A percentile compares a stretch with the other conserved stretches of the same genome.
phyloP scores from a whole-genome alignment of 2,329 filamentous ascomycete genomes.

The Arthrinium puccinioides region DNA sequence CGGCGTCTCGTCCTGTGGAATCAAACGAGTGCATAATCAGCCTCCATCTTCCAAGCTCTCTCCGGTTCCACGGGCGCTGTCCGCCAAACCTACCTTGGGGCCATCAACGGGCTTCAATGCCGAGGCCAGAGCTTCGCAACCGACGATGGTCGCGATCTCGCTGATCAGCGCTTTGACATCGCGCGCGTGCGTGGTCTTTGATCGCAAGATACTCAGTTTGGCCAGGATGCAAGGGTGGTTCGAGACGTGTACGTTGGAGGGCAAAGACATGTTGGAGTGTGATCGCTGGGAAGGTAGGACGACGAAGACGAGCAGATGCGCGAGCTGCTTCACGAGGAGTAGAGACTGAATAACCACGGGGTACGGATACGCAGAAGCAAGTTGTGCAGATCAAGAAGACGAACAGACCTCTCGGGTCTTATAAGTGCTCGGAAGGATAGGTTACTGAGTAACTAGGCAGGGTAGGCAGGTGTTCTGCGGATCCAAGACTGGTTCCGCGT shows the following conservation, averaged over 20 bases:
- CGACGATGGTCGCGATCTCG: constrained; percentile 78
- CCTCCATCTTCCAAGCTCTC: not conserved
- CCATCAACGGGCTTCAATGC: constrained; percentile 50
- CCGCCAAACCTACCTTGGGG: constrained; percentile 61
- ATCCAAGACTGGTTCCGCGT: too few species aligned
- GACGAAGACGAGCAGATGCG: too few species aligned
- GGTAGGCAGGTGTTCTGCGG: too few species aligned
- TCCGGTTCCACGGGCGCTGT: not conserved
- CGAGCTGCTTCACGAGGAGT: too few species aligned
- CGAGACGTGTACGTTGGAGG: constrained; percentile 68
- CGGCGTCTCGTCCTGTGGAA: constrained; percentile 62
- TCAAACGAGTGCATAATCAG: not conserved
- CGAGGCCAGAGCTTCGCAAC: constrained; percentile 68
- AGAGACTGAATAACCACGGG: too few species aligned
- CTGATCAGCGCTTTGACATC: constrained; percentile 79
- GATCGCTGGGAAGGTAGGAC: not conserved
- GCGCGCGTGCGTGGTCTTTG: constrained; percentile 57
- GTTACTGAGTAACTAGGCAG: too few species aligned
- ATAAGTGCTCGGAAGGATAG: too few species aligned
- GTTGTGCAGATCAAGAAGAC: too few species aligned
- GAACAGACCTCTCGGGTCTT: too few species aligned
- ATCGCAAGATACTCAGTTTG: constrained; percentile 87
- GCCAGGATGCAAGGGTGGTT: constrained; percentile 77
- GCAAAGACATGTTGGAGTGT: constrained; percentile 29
- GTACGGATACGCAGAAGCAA: too few species aligned